Evolutionary conservation across 2,329 filamentous ascomycete genomes (phyloP).

Genomic region (Trichoderma aggressivum): DNA sequence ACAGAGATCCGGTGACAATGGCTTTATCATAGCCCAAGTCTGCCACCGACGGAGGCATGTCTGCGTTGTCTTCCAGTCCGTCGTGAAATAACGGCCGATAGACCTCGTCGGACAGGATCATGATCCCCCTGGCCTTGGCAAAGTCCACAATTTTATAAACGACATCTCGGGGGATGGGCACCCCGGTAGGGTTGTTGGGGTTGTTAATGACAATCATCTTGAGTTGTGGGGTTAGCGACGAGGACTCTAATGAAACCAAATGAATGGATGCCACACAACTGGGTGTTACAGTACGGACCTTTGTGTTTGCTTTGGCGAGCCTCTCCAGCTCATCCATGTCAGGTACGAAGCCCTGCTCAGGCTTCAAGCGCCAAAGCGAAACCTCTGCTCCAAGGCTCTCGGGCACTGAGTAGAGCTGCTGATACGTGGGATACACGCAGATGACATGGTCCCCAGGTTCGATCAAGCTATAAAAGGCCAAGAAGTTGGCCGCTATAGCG

Average conservation of each 20-base stretch:
- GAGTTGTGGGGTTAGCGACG: conserved; percentile 57
- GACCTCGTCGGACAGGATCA: conserved; percentile 74
- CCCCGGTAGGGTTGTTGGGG: conserved; percentile 80
- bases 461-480: conserved; percentile 71
- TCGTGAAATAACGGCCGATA: conserved; percentile 80
- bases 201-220: conserved; percentile 58
- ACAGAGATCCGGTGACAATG: conserved; percentile 75
- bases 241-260: neutral
- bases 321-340: conserved; percentile 62
- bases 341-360: conserved; percentile 63
- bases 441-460: conserved; percentile 77
- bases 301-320: conserved; percentile 66
- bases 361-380: conserved; percentile 68
- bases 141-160: conserved; percentile 61
- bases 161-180: conserved; percentile 59
- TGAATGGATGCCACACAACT: neutral
- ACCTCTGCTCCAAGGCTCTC: conserved; percentile 72
- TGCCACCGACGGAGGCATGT: conserved; percentile 61
- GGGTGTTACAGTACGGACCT: conserved; percentile 44
- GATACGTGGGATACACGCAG: conserved; percentile 83
- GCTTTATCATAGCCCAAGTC: conserved; percentile 68
- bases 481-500: conserved; percentile 79
- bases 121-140: conserved; percentile 60
- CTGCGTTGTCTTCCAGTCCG: conserved; percentile 25
- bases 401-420: conserved; percentile 77